These are phyloP conservation scores for Pseudocercospora ulei DNA, from an alignment of 2,329 filamentous ascomycete genomes.

Conservation along the genomic window DNA sequence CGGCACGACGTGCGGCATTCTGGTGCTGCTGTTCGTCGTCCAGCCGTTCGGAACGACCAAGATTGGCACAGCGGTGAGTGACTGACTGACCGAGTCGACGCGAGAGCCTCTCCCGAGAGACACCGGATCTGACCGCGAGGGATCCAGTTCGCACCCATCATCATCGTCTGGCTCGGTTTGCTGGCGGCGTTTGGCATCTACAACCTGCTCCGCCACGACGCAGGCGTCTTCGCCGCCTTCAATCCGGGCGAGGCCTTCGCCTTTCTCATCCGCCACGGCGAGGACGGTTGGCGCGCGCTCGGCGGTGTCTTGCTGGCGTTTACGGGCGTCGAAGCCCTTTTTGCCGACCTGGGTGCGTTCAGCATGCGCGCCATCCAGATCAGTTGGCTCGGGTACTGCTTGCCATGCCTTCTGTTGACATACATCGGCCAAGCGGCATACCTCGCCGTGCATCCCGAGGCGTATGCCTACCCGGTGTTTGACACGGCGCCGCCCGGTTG, in stretches of 20 bases:
- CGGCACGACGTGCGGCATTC: constrained; percentile 54
- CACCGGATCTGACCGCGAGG: too few relatives aligned
- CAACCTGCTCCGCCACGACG: constrained; percentile 42
- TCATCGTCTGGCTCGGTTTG: constrained; percentile 56
- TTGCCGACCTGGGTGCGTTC: constrained; percentile 69
- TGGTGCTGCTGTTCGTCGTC: constrained; percentile 53
- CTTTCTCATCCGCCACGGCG: constrained; percentile 52
- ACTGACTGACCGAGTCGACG: not conserved
- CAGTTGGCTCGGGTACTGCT: constrained; percentile 58
- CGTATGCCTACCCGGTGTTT: constrained; percentile 65
- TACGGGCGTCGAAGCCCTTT: constrained; percentile 69
- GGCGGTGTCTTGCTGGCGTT: constrained; percentile 62
- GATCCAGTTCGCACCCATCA: constrained; percentile 54
- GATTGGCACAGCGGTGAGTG: constrained; percentile 40
- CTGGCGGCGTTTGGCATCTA: constrained; percentile 57
- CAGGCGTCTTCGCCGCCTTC: constrained; percentile 46
- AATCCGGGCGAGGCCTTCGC: constrained; percentile 49
- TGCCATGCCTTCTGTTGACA: constrained; percentile 56
- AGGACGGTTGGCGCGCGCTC: constrained; percentile 54
- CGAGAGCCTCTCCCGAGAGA: too few relatives aligned
- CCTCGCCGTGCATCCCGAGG: constrained; percentile 51
- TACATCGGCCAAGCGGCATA: constrained; percentile 68
- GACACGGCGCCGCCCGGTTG: constrained; percentile 57
- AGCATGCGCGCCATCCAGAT: constrained; percentile 55
- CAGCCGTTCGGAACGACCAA: constrained; percentile 57